Base-by-base conservation (phyloP, 352 stramenopile genomes). In the Pythium insidiosum region DNA sequence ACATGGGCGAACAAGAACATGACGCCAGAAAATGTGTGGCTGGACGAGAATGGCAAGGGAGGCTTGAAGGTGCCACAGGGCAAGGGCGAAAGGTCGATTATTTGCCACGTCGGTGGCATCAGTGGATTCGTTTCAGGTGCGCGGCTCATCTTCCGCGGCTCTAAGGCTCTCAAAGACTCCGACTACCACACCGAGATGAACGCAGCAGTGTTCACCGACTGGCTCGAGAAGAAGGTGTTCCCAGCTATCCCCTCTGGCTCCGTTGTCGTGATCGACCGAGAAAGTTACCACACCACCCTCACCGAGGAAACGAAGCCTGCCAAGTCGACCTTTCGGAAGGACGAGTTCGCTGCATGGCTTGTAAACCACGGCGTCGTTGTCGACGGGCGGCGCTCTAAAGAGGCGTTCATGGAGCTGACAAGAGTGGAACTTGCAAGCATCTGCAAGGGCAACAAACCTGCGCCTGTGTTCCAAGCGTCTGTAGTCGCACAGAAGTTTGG, bases 151-250 rank as follows among this genome's bases (percentile, higher is more conserved):
- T 67, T 63, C 22, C 36, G 53, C 0, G 58, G 53, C 0, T 43
- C 6, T 5, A 63, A 68, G 23, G 6, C 53, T 11, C 44, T 68
- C n/a, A 56, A 62, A 18, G 43, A 63, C 11, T 47, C 58, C 11
- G 47, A 66, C n/a, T 66, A 56, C 22, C 53, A 61, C 45, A 60
- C 36, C 7, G 53, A 67, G 22, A 67, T 67, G 38, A 67, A 63
- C 22, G 18, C 48, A 10, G 16, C 10, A 19, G 43, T 61, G 1
- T 58, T 64, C 24, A 18, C 52, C 1, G 54, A 64, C 24, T 68
- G 51, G 45, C 16, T 68, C 1, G 39, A 56, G 29, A 44, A 37
- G 18, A 38, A 43, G 3, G 43, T 63, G 0, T 16, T 63, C 0
- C 30, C 44, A 4, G 13, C n/a, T 0, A 12, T 63, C 5, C 36